Evolutionary conservation across 78 protist genomes (phyloP).

Genomic region (Speleostelium caveatum): DNA sequence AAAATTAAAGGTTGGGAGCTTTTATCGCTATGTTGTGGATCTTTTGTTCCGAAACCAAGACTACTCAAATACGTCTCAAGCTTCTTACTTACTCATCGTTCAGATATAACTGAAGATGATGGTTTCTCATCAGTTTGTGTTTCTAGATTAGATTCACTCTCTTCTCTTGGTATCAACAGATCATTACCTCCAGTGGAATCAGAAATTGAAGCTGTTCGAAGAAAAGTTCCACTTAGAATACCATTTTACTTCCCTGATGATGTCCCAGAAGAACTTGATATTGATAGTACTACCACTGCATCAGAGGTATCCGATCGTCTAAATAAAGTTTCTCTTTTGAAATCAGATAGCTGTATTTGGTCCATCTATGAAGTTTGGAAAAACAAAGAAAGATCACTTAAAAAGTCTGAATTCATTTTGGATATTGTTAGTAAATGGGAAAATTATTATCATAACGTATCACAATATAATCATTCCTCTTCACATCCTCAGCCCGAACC

Average conservation of each 20-base stretch:
- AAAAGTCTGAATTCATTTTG: conserved; percentile 24
- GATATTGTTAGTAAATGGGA: conserved; percentile 68
- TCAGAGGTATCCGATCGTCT: conserved; percentile 46
- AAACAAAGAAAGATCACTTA: conserved; percentile 47
- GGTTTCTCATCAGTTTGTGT: conserved; percentile 14
- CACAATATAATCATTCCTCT: conserved; percentile 21
- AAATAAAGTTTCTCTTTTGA: conserved; percentile 20
- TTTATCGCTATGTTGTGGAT: conserved; percentile 45
- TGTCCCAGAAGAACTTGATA: conserved; percentile 48
- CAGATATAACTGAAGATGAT: conserved; percentile 34
- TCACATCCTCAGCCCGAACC: conserved; percentile 1
- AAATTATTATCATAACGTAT: conserved; percentile 32
- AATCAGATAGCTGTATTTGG: conserved; percentile 33
- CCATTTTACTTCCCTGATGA: conserved; percentile 58
- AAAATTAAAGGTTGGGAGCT: conserved; percentile 72
- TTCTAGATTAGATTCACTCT: conserved; percentile 16
- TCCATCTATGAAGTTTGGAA: conserved; percentile 45
- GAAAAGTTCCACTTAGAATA: conserved; percentile 1
- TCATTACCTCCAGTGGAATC: conserved; percentile 39
- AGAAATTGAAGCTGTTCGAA: conserved; percentile 49
- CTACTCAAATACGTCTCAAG: conserved; percentile 32
- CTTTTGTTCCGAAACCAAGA: conserved; percentile 45
- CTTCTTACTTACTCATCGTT: conserved; percentile 5
- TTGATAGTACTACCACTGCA: conserved; percentile 47
- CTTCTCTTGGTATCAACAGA: conserved; percentile 17